Evolutionary conservation across 371 early-diverging fungal genomes (phyloP), one percentile per base, ranked within the genome.

Genomic region (Phascolomyces articulosus): DNA sequence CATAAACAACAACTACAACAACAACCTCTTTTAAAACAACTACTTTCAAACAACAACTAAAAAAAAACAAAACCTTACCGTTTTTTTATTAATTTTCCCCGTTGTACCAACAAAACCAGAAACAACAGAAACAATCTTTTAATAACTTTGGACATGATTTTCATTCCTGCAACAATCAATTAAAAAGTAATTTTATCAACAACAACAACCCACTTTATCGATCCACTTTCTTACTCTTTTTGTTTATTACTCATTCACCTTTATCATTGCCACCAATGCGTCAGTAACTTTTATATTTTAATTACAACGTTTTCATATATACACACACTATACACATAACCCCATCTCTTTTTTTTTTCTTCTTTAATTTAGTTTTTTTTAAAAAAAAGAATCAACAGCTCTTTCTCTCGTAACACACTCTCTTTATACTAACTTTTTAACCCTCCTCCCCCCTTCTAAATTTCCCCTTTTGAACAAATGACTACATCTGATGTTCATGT

Each of bases 401-500:
- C 41, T 16, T 44, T 16, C 44, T n/a, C 44, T 16, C 16, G 4
- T 16, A 4, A 8, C 44, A 4, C 44, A 4, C 44, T 44, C n/a
- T 44, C 2, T 44, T 44, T 44, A 13, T 44, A 4, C 8, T n/a
- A 44, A 16, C 15, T 15, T 26, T 15, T 28, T n/a, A 24, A 47
- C 40, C 28, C 16, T 29, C 10, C 53, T 49, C 53, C 41, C 38
- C 59, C 51, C 53, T 49, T 38, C 49, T 31, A 34, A 6, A 34
- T 11, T 31, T 44, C 48, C 44, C 40, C 29, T 48, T 34, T 34
- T 34, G 34, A 47, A 54, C 67, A 47, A 67, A 67, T 67, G 68
- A 63, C 62, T 28, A 62, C 63, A 41, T 67, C 60, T 58, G 68
- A 67, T 67, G 68, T 67, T 34, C 68, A 59, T 55, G 55, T 55